These are phyloP conservation scores for Drosera spatulata DNA, from an alignment of 179 eudicot genomes.

Conservation along the genomic window DNA sequence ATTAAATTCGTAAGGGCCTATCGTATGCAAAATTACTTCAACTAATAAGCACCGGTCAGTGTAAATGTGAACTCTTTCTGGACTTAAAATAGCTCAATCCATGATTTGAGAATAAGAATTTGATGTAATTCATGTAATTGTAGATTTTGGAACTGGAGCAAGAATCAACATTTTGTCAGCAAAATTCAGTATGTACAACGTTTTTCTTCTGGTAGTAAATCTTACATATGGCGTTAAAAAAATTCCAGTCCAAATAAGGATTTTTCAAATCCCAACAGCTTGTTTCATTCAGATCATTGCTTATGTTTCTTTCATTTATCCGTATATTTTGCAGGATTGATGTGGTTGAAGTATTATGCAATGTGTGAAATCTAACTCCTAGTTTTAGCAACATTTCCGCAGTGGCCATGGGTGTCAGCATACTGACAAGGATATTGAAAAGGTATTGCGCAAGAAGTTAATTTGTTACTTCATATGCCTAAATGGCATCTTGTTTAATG, in stretches of 20 bases:
- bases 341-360: constrained; percentile 72
- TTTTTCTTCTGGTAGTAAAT: not conserved
- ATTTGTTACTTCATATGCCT: not conserved
- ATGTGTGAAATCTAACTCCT: constrained; percentile 52
- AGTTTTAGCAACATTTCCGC: constrained; percentile 35
- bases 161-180: too few relatives aligned
- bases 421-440: constrained; percentile 75
- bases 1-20: too few relatives aligned
- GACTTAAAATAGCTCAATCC: too few relatives aligned
- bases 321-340: constrained; percentile 43
- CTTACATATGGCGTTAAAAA: not conserved
- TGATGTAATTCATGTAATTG: too few relatives aligned
- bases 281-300: not conserved
- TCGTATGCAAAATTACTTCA: too few relatives aligned
- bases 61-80: too few relatives aligned
- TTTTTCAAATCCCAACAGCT: constrained; percentile 2
- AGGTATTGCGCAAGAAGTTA: constrained; percentile 27
- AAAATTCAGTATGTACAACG: constrained; percentile 27
- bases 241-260: not conserved
- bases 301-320: not conserved
- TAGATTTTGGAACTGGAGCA: too few relatives aligned
- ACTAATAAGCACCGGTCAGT: too few relatives aligned
- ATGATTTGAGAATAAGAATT: too few relatives aligned
- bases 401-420: constrained; percentile 68
- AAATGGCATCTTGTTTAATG: not conserved